These are phyloP conservation scores for Funneliformis mosseae DNA, from an alignment of 192 early-diverging fungal genomes.

Conservation along the genomic window DNA sequence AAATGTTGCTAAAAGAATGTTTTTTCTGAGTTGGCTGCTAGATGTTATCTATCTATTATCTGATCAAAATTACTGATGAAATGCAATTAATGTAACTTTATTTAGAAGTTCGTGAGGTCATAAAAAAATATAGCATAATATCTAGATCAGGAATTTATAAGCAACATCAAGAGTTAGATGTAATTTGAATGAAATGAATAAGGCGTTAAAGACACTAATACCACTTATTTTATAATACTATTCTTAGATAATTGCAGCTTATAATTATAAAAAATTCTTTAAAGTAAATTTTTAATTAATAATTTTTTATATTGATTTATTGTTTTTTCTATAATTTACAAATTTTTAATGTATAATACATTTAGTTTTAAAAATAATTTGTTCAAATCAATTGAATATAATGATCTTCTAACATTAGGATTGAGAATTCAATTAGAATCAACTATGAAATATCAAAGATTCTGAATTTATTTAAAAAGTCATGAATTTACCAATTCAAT, in stretches of 20 bases:
- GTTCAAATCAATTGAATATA: too few relatives aligned
- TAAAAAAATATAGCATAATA: neutral
- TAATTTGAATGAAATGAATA: conserved; percentile 5
- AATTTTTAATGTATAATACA: neutral
- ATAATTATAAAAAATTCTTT: conserved; percentile 23
- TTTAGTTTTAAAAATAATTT: neutral
- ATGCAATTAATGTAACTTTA: conserved; percentile 13
- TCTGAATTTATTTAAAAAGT: too few relatives aligned
- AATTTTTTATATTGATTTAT: neutral
- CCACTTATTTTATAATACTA: neutral
- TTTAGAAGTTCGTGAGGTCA: neutral
- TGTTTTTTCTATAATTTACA: too few relatives aligned
- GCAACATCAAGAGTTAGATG: conserved; percentile 15
- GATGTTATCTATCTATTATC: too few relatives aligned
- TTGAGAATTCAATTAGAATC: too few relatives aligned
- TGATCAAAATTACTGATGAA: conserved; percentile 25
- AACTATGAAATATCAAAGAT: too few relatives aligned
- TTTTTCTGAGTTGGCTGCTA: too few relatives aligned
- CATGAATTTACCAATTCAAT: too few relatives aligned
- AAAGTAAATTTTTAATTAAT: neutral
- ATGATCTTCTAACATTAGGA: neutral
- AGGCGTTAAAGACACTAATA: conserved; percentile 7
- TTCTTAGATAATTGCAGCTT: conserved; percentile 10
- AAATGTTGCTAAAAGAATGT: too few relatives aligned
- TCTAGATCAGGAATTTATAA: neutral